Percentiles rank a stretch among this genome's conserved stretches.
Evolutionary conservation across 2,329 filamentous ascomycete genomes (phyloP).

Genomic region (Esteya vermicola): DNA sequence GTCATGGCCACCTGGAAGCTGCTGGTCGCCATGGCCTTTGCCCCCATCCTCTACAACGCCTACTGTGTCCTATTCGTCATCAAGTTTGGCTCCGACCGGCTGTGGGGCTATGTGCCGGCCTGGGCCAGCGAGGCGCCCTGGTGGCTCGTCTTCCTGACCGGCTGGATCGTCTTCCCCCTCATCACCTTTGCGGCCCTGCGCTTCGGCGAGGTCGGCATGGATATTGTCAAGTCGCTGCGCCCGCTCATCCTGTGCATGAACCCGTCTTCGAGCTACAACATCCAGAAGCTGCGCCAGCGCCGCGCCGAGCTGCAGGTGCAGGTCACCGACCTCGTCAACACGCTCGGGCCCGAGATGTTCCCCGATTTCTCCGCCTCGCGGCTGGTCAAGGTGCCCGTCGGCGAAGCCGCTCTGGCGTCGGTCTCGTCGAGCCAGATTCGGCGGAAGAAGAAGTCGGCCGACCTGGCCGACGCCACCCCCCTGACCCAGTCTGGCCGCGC

Average conservation of each 20-base stretch:
- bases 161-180: slow-evolving; percentile 68
- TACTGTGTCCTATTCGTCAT: slow-evolving; percentile 63
- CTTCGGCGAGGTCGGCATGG: slow-evolving; percentile 97
- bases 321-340: slow-evolving; percentile 88
- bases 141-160: slow-evolving; percentile 53
- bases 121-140: slow-evolving; percentile 50
- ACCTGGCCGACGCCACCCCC: slow-evolving; percentile 38
- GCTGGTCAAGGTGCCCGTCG: slow-evolving; percentile 45
- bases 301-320: slow-evolving; percentile 63
- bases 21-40: slow-evolving; percentile 71
- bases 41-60: slow-evolving; percentile 67
- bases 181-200: slow-evolving; percentile 88
- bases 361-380: slow-evolving; percentile 80
- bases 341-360: slow-evolving; percentile 88
- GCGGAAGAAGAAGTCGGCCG: too few relatives aligned
- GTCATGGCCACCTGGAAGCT: slow-evolving; percentile 94
- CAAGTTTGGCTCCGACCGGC: slow-evolving; percentile 68
- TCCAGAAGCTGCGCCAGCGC: slow-evolving; percentile 60
- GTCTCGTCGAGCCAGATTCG: too few relatives aligned
- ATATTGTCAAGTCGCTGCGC: slow-evolving; percentile 87
- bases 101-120: slow-evolving; percentile 67
- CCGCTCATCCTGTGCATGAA: slow-evolving; percentile 76
- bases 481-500: slow-evolving; percentile 36
- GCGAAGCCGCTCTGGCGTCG: too few relatives aligned
- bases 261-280: slow-evolving; percentile 70